phyloP scores from a whole-genome alignment of 1,284 basidiomycete species.

The Leccinum fallax region DNA sequence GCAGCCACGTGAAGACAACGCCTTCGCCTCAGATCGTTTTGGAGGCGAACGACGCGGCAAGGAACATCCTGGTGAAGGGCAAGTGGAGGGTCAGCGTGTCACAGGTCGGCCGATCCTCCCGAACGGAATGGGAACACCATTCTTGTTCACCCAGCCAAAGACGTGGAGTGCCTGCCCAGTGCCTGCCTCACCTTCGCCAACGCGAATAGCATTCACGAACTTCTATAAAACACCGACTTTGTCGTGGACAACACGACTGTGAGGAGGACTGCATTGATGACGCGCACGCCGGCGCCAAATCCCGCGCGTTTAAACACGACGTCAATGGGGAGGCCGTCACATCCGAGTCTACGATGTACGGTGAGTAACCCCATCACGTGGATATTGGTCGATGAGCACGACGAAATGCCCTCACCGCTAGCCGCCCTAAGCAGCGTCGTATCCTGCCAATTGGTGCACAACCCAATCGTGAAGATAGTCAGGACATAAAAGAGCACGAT shows the following conservation, averaged over 20 bases:
- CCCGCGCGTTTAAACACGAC: conserved; percentile 60
- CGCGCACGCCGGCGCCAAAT: conserved; percentile 56
- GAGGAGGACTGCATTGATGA: conserved; percentile 64
- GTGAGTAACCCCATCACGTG: neutral
- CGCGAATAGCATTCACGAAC: conserved; percentile 62
- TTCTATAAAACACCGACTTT: conserved; percentile 65
- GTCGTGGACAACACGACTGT: conserved; percentile 65
- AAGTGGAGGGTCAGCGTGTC: conserved; percentile 2
- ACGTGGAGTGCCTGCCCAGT: conserved; percentile 39
- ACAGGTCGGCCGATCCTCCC: neutral
- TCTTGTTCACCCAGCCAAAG: conserved; percentile 55
- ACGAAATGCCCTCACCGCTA: conserved; percentile 32
- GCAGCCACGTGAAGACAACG: conserved; percentile 58
- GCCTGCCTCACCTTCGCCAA: conserved; percentile 47
- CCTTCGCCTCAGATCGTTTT: conserved; percentile 55
- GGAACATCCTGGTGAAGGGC: conserved; percentile 40
- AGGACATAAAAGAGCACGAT: conserved; percentile 65
- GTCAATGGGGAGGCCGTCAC: conserved; percentile 58
- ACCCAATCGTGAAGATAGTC: conserved; percentile 56
- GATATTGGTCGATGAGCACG: conserved; percentile 3
- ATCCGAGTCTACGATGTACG: conserved; percentile 40
- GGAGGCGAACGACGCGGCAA: conserved; percentile 51
- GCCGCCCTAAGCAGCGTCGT: conserved; percentile 50
- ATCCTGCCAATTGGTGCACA: conserved; percentile 57
- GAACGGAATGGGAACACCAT: conserved; percentile 60